Base-by-base conservation (phyloP, 768 basidiomycete species). In the Hericium coralloides region DNA sequence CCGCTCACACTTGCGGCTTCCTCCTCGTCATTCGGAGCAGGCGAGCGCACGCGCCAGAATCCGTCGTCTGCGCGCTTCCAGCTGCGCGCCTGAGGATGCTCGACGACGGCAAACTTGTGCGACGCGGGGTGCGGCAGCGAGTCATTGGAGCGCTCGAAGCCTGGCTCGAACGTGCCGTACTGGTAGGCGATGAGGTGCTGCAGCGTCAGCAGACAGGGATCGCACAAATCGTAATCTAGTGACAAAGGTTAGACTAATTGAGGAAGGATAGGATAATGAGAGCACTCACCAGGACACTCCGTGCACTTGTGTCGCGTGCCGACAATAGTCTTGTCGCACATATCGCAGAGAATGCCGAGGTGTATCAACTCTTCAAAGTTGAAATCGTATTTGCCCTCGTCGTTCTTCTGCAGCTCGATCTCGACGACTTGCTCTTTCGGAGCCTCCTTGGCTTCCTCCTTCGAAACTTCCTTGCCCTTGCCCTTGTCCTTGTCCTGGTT, bases 291-390 rank as follows among this genome's bases (percentile, higher is more conserved):
- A 50, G 77, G 74, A 67, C 90, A 92, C 61, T 89, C 85, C 20
- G 89, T 69, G 64, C 91, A 93, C 69, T 92, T 93, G 68, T 89
- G 84, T 47, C 92, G 76, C 55, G 82, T 66, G 12, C 90, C 91
- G 55, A 78, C 71, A 39, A 92, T 75, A 3, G 69, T 76, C 20
- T 69, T 61, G 5, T 76, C 61, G 68, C 91, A 94, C 15, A 62
- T 63, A 67, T 93, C 87, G 67, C 91, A 94, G 9, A 75, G 49
- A n/a, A 89, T 71, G 26, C 78, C 78, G 36, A 52, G 65, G 66
- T 90, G 87, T 39, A 84, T 61, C 31, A 31, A 31, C 31, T 31
- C 31, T 9, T 31, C 31, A 31, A 9, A 9, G 6, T 31, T 31
- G 31, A 31, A 31, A 2, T 31, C 10, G 31, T 31, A 31, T 8